A percentile compares a stretch with the other conserved stretches of the same genome.
Evolutionary conservation across 306 rosid species (phyloP).

Genomic region (Gastrolobium bilobum): DNA sequence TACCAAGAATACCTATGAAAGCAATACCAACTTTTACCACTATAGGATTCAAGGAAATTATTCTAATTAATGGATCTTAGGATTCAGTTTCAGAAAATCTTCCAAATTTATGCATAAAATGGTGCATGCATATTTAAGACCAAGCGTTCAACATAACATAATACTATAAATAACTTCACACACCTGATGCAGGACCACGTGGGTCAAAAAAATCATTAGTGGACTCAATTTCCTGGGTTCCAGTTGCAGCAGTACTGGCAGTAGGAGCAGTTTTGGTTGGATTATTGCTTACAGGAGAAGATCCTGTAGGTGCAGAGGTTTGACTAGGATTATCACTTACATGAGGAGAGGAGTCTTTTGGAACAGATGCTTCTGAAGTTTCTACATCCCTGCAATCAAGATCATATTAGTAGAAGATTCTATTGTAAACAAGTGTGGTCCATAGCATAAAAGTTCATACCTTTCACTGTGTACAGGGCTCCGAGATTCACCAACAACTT

Average conservation of each 20-base stretch:
- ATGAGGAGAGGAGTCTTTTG: conserved; percentile 67
- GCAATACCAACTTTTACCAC: conserved; percentile 23
- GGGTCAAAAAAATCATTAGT: conserved; percentile 97
- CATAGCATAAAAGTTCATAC: conserved; percentile 52
- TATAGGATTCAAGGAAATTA: not conserved
- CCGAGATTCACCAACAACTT: conserved; percentile 76
- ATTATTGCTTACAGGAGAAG: conserved; percentile 62
- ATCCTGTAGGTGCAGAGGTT: conserved; percentile 61
- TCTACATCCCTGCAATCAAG: conserved; percentile 71
- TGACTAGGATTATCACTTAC: conserved; percentile 61
- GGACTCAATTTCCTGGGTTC: conserved; percentile 61
- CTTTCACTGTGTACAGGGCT: conserved; percentile 81
- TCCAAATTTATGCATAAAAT: conserved; percentile 18
- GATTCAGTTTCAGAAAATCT: conserved; percentile 15
- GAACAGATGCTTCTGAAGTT: conserved; percentile 68
- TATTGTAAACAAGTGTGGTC: conserved; percentile 5
- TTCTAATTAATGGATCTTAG: conserved; percentile 18
- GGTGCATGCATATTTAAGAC: conserved; percentile 3
- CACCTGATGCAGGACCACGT: conserved; percentile 79
- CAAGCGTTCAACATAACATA: conserved; percentile 29
- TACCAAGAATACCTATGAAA: too few relatives aligned
- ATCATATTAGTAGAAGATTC: conserved; percentile 44
- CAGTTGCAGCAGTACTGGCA: conserved; percentile 54
- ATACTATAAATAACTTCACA: conserved; percentile 28
- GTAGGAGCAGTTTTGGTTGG: conserved; percentile 59